Base-by-base conservation (phyloP, 2,329 filamentous ascomycete species). In the Microdochium bolleyi region DNA sequence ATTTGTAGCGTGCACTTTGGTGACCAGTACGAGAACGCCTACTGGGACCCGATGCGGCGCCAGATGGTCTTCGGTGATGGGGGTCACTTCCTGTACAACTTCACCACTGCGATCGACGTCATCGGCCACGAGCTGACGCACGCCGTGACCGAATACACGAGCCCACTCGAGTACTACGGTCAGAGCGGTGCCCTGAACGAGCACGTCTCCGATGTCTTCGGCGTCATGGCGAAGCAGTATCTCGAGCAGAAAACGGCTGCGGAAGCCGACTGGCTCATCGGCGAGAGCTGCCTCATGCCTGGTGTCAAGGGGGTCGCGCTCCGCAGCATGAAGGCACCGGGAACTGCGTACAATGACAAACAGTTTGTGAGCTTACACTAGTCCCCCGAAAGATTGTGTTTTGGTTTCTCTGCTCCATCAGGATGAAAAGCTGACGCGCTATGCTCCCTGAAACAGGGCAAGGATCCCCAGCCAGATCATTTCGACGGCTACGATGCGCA, bases 41-140 rank as follows among this genome's bases (percentile, higher is more conserved):
- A 77, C 60, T 81, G 78, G 77, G 73, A 79, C 53, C 68, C 74
- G 2, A 64, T 71, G 54, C 67, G 64, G 49, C 61, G 68, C 34
- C 76, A 80, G 58, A 79, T 82, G 73, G 76, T 80, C 3, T 82
- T 78, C 57, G 79, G 79, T 2, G 78, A 82, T 51, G 78, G 79
- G 7, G 72, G 75, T 54, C 69, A 73, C 34, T 76, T 78, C 49
- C 65, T 81, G 51, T 71, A 70, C 58, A 72, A 76, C 63, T 80
- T 82, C 61, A 75, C 75, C 2, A 70, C 70, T 25, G 74, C 70
- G 53, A 65, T 80, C 27, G 79, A 82, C 56, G 77, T 82, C 51
- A 80, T 82, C 53, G 79, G 75, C 2, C 78, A 82, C 56, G 79
- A 82, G 57, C 65, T 82, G 21, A 80, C 77, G 37, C 79, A 82